Evolutionary conservation across 2,329 filamentous ascomycete species (phyloP).

Genomic region (Colletotrichum navitas): DNA sequence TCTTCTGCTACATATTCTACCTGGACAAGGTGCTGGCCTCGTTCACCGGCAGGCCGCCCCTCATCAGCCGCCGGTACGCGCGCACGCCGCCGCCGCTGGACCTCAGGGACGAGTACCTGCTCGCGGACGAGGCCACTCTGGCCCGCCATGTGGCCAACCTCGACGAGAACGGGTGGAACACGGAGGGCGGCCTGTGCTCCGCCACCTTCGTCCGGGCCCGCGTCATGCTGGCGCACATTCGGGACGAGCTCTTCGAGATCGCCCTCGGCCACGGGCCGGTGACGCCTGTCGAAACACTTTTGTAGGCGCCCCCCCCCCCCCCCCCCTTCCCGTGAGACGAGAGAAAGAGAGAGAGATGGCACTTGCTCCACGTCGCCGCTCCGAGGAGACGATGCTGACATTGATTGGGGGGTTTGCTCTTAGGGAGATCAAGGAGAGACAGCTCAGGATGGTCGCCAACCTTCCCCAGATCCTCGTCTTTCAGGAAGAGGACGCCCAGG

Average conservation of each 20-base stretch:
- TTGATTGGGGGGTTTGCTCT: neutral
- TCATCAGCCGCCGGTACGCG: slow-evolving; percentile 52
- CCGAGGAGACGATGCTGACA: neutral
- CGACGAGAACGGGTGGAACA: slow-evolving; percentile 56
- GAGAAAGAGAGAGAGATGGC: neutral
- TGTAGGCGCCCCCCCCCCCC: slow-evolving; percentile 11
- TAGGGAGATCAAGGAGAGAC: slow-evolving; percentile 54
- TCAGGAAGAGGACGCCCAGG: slow-evolving; percentile 54
- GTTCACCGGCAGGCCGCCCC: slow-evolving; percentile 58
- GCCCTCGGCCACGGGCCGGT: slow-evolving; percentile 44
- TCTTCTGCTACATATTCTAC: slow-evolving; percentile 51
- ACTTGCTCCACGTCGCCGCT: no score
- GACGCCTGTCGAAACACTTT: slow-evolving; percentile 57
- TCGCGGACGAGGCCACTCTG: slow-evolving; percentile 48
- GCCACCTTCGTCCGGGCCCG: slow-evolving; percentile 49
- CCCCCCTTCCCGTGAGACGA: neutral
- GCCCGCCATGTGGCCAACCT: slow-evolving; percentile 47
- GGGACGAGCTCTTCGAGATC: slow-evolving; percentile 49
- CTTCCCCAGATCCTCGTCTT: slow-evolving; percentile 56
- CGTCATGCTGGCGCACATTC: slow-evolving; percentile 44
- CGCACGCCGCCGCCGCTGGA: slow-evolving; percentile 57
- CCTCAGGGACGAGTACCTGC: slow-evolving; percentile 52
- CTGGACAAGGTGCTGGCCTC: slow-evolving; percentile 55
- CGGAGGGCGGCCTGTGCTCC: slow-evolving; percentile 47
- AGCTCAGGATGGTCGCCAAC: slow-evolving; percentile 50